These are phyloP conservation scores for Lachnellula hyalina DNA, from an alignment of 2,329 filamentous ascomycete genomes.

Conservation along the genomic window DNA sequence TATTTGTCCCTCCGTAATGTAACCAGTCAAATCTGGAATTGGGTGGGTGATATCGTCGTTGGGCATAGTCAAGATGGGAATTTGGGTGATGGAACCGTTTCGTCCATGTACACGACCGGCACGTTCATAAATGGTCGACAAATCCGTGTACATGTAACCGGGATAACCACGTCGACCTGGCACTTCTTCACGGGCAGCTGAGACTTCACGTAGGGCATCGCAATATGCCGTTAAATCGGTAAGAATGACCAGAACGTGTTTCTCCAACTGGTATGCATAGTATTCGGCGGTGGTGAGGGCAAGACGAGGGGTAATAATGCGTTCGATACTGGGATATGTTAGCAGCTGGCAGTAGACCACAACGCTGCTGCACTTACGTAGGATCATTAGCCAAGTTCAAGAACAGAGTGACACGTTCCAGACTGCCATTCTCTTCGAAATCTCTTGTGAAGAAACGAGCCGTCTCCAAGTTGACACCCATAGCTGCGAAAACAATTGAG, in stretches of 20 bases:
- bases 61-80: constrained; percentile 98
- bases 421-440: constrained; percentile 97
- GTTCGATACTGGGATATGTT: constrained; percentile 68
- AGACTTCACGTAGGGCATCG: constrained; percentile 97
- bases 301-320: constrained; percentile 98
- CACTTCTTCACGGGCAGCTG: constrained; percentile 95
- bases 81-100: constrained; percentile 98
- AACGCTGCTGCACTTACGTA: constrained; percentile 57
- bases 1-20: constrained; percentile 98
- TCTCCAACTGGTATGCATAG: constrained; percentile 99
- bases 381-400: constrained; percentile 98
- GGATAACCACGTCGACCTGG: constrained; percentile 98
- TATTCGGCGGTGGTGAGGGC: constrained; percentile 98
- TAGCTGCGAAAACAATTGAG: constrained; percentile 98
- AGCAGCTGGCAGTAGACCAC: constrained; percentile 3
- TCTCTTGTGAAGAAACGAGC: constrained; percentile 97
- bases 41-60: constrained; percentile 99
- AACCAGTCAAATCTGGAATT: constrained; percentile 96
- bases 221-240: constrained; percentile 98
- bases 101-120: constrained; percentile 95
- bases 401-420: constrained; percentile 97
- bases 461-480: constrained; percentile 99
- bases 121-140: constrained; percentile 99
- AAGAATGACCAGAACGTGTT: constrained; percentile 98
- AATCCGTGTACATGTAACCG: constrained; percentile 99